Percentiles rank a stretch among this genome's conserved stretches.
Conservation (phyloP, 495 filamentous ascomycete genomes). For the Neurospora sp. region DNA sequence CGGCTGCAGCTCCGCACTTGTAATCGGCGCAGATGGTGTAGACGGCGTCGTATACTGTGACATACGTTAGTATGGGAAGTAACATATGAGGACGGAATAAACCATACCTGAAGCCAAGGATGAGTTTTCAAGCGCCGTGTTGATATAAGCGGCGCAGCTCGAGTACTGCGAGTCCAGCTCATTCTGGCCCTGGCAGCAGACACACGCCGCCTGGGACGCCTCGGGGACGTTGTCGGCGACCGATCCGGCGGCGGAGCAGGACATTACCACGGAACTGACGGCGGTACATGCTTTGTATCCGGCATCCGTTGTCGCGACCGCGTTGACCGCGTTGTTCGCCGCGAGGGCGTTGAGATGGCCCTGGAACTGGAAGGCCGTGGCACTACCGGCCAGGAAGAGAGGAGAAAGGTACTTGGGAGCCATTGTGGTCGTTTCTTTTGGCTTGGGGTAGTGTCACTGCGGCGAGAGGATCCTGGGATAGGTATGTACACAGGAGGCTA, state of each 20-base stretch:
- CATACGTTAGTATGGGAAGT: neutral
- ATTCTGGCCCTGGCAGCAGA: constrained; percentile 12
- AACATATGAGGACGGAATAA: neutral
- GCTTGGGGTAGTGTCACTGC: neutral
- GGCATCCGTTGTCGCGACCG: constrained; percentile 7
- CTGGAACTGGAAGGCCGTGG: constrained; percentile 6
- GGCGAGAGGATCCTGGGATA: neutral
- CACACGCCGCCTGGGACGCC: constrained; percentile 4
- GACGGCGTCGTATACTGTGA: neutral
- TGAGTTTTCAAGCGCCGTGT: neutral
- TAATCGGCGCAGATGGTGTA: constrained; percentile 1
- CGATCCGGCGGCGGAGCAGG: constrained; percentile 6
- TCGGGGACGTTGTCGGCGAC: constrained; percentile 6
- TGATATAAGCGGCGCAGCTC: constrained; percentile 17
- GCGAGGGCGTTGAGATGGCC: constrained; percentile 8
- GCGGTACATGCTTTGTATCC: constrained; percentile 11
- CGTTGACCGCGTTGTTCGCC: neutral
- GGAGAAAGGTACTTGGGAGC: neutral
- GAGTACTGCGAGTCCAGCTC: constrained; percentile 9
- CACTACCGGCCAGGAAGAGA: constrained; percentile 6
- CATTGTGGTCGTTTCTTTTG: neutral
- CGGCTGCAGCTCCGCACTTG: neutral
- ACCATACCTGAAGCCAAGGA: constrained; percentile 2
- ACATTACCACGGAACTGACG: constrained; percentile 8
- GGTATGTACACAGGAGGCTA: neutral